These are phyloP conservation scores for Paraconiothyrium sp. DNA, from an alignment of 2,329 filamentous ascomycete species.

Conservation along the genomic window DNA sequence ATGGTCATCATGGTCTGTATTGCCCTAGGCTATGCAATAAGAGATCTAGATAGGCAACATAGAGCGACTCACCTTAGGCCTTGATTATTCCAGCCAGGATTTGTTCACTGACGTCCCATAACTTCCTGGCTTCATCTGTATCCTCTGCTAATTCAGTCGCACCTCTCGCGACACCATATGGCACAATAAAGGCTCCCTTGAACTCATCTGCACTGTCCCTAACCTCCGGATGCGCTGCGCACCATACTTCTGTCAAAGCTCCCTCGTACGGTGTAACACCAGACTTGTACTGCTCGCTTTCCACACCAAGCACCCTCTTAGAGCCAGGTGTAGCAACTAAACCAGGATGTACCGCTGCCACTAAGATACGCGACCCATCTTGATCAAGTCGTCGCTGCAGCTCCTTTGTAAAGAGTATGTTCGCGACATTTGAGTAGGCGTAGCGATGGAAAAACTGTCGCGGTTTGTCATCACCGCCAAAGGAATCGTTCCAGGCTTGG, in stretches of 20 bases:
- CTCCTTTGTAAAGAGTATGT: conserved; percentile 53
- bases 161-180: conserved; percentile 15
- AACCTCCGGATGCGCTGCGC: conserved; percentile 22
- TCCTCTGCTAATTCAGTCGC: conserved; percentile 5
- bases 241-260: conserved; percentile 23
- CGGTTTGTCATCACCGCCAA: conserved; percentile 32
- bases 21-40: neutral
- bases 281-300: conserved; percentile 7
- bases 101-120: conserved; percentile 23
- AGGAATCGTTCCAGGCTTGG: conserved; percentile 34
- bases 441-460: conserved; percentile 47
- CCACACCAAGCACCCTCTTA: conserved; percentile 11
- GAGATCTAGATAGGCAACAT: neutral
- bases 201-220: conserved; percentile 15
- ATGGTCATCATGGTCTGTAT: neutral
- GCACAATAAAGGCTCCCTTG: conserved; percentile 21
- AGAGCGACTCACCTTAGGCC: neutral
- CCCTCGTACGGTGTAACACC: conserved; percentile 19
- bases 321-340: conserved; percentile 19
- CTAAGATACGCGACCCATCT: conserved; percentile 20
- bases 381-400: conserved; percentile 43
- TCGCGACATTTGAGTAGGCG: conserved; percentile 57
- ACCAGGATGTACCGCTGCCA: conserved; percentile 21
- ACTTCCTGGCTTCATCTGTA: conserved; percentile 13
- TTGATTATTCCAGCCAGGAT: conserved; percentile 4